These are phyloP conservation scores for Ceratopteris richardii DNA, from an alignment of 75 land plant genomes.

Conservation along the genomic window DNA sequence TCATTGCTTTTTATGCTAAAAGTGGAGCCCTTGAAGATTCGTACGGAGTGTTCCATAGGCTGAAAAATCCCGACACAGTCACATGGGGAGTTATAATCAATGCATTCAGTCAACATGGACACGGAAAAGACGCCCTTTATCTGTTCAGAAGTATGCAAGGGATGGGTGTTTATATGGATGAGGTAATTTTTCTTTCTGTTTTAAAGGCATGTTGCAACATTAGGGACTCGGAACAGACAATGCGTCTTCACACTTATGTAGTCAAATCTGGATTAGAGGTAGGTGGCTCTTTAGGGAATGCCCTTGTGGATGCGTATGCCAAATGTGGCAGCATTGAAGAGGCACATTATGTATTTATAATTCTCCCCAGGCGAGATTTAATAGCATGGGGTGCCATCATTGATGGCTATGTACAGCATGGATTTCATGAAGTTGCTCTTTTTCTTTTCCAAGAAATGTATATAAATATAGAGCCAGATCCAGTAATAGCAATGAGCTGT, in stretches of 20 bases:
- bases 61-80: constrained; percentile 10
- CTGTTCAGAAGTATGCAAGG: constrained; percentile 22
- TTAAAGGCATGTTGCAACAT: constrained; percentile 39
- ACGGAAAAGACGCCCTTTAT: constrained; percentile 24
- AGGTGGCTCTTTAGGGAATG: constrained; percentile 39
- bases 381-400: constrained; percentile 17
- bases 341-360: constrained; percentile 46
- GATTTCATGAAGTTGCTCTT: constrained; percentile 3
- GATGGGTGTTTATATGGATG: constrained; percentile 14
- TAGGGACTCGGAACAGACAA: constrained; percentile 23
- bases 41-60: constrained; percentile 1
- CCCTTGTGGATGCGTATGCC: constrained; percentile 70
- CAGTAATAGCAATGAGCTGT: constrained; percentile 49
- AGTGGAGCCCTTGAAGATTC: constrained; percentile 11
- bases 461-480: constrained; percentile 15
- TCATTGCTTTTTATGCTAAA: constrained; percentile 15
- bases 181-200: constrained; percentile 17
- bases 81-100: constrained; percentile 38
- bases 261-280: constrained; percentile 26
- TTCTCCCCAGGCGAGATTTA: constrained; percentile 3
- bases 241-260: constrained; percentile 39
- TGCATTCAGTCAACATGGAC: constrained; percentile 46
- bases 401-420: constrained; percentile 2
- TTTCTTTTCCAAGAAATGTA: constrained; percentile 9
- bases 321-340: constrained; percentile 59